Base-by-base conservation (phyloP, 495 filamentous ascomycete species). In the Neurospora sp. region DNA sequence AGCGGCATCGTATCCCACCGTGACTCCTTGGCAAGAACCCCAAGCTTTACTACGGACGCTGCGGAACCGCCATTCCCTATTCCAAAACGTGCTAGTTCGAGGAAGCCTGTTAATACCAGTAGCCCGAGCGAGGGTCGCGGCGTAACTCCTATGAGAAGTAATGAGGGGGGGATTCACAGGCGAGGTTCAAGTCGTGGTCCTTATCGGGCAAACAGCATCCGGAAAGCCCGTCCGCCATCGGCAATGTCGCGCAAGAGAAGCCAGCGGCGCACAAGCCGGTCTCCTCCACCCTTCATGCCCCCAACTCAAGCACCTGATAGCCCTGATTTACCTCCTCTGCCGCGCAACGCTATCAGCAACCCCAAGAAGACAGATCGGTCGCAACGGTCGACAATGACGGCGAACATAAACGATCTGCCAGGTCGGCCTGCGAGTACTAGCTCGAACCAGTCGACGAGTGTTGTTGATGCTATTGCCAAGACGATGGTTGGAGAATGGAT, bases 401-500 rank as follows among this genome's bases (percentile, higher is more conserved):
- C 85, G 4, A 85, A 85, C 75, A 88, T 86, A 9, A 82, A 81
- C 20, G 83, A 85, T 35, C 86, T 86, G 14, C 83, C 79, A 22
- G 76, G 77, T 8, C 78, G 76, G 22, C 93, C 93, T 39, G 81
- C 86, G 66, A 88, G 83, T 3, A 37, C 35, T 7, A 90, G 89
- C 75, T 82, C 85, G 3, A 86, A 87, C 53, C 90, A 94, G 76
- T 86, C 91, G 38, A 91, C 91, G 0, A 92, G 89, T 72, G 96
- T 98, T 38, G 94, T 98, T n/a, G 95, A 98, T 83, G 93, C 96
- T 16, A 98, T 99, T 82, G 94, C 96, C 4, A 93, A 97, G 76
- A 97, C 96, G 6, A 99, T 98, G 96, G 93, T 98, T 66, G 96
- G 96, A 40, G 96, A 98, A 78, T 99, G 96, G 96, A 98, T 99